phyloP scores from a whole-genome alignment of 768 basidiomycete species.

The Scleroderma citrinum region DNA sequence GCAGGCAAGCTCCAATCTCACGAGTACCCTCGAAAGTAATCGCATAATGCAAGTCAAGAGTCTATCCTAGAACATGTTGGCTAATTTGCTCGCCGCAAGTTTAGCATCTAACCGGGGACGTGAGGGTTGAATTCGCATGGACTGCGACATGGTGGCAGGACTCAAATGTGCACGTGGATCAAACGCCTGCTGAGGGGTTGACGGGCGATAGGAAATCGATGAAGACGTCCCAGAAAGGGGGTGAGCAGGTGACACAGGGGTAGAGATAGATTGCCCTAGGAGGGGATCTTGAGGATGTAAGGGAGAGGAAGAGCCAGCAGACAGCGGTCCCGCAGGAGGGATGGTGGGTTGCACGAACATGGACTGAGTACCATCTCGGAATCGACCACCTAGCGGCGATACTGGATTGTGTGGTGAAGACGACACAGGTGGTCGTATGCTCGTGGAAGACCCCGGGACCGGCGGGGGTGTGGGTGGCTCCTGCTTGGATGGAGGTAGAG shows the following conservation, averaged over 20 bases:
- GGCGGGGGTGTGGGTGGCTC: slow-evolving; percentile 38
- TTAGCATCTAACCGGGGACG: slow-evolving; percentile 75
- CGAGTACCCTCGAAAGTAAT: slow-evolving; percentile 8
- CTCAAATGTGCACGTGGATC: slow-evolving; percentile 63
- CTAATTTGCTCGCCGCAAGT: slow-evolving; percentile 84
- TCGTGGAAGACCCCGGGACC: slow-evolving; percentile 49
- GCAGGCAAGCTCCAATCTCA: too few species aligned
- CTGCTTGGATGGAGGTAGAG: slow-evolving; percentile 23
- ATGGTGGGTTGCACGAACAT: slow-evolving; percentile 61
- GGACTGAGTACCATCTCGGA: slow-evolving; percentile 72
- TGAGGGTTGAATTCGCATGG: slow-evolving; percentile 67
- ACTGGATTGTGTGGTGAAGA: slow-evolving; percentile 31
- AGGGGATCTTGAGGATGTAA: slow-evolving; percentile 16
- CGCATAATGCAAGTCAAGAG: slow-evolving; percentile 1
- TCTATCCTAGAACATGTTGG: slow-evolving; percentile 73
- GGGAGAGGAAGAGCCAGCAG: slow-evolving; percentile 31
- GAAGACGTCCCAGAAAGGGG: slow-evolving; percentile 14
- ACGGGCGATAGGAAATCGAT: slow-evolving; percentile 4
- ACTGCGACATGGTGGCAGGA: slow-evolving; percentile 63
- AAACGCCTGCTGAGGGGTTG: slow-evolving; percentile 29
- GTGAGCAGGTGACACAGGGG: slow-evolving; percentile 7
- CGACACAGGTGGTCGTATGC: slow-evolving; percentile 12
- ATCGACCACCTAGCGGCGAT: slow-evolving; percentile 57
- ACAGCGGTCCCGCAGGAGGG: slow-evolving; percentile 31
- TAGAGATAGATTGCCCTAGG: slow-evolving; percentile 6